phyloP scores from a whole-genome alignment of 345 rosid genomes.

The Draba incana region DNA sequence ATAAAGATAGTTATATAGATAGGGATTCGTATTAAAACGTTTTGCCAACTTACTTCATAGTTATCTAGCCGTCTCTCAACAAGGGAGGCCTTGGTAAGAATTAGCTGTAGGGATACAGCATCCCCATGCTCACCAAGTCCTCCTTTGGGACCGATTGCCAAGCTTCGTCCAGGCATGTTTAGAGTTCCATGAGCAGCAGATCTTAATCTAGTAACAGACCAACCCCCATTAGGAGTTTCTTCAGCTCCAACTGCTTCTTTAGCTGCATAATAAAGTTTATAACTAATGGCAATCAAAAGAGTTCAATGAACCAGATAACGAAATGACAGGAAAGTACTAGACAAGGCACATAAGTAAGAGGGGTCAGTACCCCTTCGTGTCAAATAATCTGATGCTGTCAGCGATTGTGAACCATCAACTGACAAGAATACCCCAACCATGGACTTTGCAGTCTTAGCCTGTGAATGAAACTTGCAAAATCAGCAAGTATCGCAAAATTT shows the following conservation, averaged over 20 bases:
- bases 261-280: conserved; percentile 48
- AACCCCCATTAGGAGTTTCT: conserved; percentile 90
- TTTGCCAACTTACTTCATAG: conserved; percentile 92
- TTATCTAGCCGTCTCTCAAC: conserved; percentile 96
- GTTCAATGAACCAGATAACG: conserved; percentile 10
- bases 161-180: conserved; percentile 74
- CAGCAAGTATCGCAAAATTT: conserved; percentile 2
- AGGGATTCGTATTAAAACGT: conserved; percentile 19
- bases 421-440: conserved; percentile 72
- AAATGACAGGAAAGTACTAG: conserved; percentile 1
- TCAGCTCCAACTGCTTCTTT: conserved; percentile 92
- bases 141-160: conserved; percentile 92
- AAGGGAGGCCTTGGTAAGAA: conserved; percentile 87
- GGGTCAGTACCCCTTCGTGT: conserved; percentile 68
- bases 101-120: conserved; percentile 84
- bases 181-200: conserved; percentile 96
- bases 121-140: conserved; percentile 99
- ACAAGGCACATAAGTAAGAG: conserved; percentile 20
- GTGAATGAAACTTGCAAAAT: conserved; percentile 40
- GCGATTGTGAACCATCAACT: conserved; percentile 72
- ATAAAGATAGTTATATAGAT: conserved; percentile 3
- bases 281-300: conserved; percentile 9
- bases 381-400: conserved; percentile 68
- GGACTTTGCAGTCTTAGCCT: conserved; percentile 94
- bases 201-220: conserved; percentile 91